Conservation (phyloP, 164 flowering plant species). For the Chloranthus sessilifolius region DNA sequence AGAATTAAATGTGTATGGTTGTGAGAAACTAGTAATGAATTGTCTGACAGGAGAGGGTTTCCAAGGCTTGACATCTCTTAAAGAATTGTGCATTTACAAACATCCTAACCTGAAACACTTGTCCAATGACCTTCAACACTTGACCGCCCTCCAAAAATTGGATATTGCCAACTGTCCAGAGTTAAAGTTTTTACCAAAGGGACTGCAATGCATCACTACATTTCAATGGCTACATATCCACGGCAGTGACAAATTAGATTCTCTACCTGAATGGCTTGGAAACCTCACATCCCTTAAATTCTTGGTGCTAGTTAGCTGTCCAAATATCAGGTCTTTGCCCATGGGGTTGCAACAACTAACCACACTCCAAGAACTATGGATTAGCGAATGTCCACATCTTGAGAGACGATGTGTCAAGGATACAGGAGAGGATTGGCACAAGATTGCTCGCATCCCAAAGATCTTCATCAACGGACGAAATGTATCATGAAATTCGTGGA, state of each 20-base stretch:
- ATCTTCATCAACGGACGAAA: no score
- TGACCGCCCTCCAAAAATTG: not conserved
- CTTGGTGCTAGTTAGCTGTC: no score
- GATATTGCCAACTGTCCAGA: not conserved
- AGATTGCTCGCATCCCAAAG: no score
- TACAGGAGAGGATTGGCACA: no score
- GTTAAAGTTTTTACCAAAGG: conserved; percentile 1
- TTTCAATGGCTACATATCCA: not conserved
- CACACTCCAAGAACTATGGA: no score
- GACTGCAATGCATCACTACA: conserved; percentile 2
- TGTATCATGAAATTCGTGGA: no score
- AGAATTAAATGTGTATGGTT: not conserved
- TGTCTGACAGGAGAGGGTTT: not conserved
- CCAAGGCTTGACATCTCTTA: not conserved
- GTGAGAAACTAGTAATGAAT: not conserved
- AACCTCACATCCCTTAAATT: not conserved
- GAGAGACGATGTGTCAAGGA: no score
- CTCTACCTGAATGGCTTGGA: not conserved
- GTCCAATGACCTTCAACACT: not conserved
- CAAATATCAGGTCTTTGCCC: no score
- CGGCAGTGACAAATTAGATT: not conserved
- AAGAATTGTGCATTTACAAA: no score
- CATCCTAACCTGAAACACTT: no score
- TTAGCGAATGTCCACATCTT: no score
- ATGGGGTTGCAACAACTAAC: no score